Conservation (phyloP, 2,329 filamentous ascomycete species). For the Pseudogymnoascus sp. region DNA sequence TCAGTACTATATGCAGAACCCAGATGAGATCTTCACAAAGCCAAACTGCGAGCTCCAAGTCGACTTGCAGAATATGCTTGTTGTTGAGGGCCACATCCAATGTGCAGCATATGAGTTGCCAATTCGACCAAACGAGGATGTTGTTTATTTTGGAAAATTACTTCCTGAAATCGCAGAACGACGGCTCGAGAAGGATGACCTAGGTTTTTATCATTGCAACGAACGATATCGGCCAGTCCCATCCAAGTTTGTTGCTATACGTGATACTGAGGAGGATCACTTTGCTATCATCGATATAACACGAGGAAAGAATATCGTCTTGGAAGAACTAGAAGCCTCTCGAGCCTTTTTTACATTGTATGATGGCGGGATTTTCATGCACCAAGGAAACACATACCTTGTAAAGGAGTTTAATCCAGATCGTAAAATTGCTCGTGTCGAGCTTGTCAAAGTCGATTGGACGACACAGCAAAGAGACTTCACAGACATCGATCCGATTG, state of each 20-base stretch:
- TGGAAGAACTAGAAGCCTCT: constrained; percentile 93
- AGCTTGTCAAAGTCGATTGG: constrained; percentile 88
- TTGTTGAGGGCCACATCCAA: constrained; percentile 88
- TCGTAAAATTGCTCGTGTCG: constrained; percentile 74
- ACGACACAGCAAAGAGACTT: constrained; percentile 87
- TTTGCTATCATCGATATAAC: constrained; percentile 90
- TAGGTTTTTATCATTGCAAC: constrained; percentile 85
- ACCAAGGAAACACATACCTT: constrained; percentile 89
- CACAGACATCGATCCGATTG: constrained; percentile 87
- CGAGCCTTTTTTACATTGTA: constrained; percentile 95
- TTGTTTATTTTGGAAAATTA: constrained; percentile 68
- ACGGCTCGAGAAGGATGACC: constrained; percentile 62
- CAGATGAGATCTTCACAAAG: constrained; percentile 84
- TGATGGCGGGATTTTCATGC: constrained; percentile 92
- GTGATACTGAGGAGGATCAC: constrained; percentile 83
- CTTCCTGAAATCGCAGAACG: constrained; percentile 64
- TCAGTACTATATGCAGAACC: constrained; percentile 95
- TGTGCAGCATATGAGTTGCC: constrained; percentile 95
- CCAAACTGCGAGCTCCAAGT: constrained; percentile 85
- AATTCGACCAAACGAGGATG: constrained; percentile 68
- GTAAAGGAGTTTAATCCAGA: constrained; percentile 83
- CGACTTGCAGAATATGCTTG: constrained; percentile 83
- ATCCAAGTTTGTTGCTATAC: constrained; percentile 74
- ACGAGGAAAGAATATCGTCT: constrained; percentile 69
- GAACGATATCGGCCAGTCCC: constrained; percentile 80